A percentile compares a stretch with the other conserved stretches of the same genome.
These are phyloP conservation scores for Laetiporus sulphureus DNA, from an alignment of 1,284 basidiomycete genomes.

Conservation along the genomic window DNA sequence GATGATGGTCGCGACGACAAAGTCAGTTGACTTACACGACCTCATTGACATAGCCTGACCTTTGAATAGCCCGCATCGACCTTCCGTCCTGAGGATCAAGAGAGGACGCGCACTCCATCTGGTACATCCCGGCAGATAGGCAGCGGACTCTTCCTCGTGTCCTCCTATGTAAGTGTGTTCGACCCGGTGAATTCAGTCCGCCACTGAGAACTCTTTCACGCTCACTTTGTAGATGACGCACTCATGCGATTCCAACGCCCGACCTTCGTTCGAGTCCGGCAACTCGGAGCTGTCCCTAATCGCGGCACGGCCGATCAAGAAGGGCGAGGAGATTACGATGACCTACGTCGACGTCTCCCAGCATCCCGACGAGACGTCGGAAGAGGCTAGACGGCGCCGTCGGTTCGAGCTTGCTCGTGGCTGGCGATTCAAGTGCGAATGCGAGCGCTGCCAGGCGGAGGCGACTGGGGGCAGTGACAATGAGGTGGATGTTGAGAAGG, in stretches of 20 bases:
- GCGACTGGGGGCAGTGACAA: conserved; percentile 28
- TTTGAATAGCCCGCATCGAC: conserved; percentile 39
- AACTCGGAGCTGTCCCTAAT: conserved; percentile 61
- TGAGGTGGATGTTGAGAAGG: conserved; percentile 35
- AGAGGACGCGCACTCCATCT: conserved; percentile 65
- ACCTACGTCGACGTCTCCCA: conserved; percentile 65
- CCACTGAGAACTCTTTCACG: too few species aligned
- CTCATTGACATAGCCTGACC: neutral
- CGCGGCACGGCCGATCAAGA: conserved; percentile 55
- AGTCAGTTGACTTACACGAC: conserved; percentile 32
- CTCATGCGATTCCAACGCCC: conserved; percentile 62
- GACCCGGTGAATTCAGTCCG: neutral
- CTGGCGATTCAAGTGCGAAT: conserved; percentile 73
- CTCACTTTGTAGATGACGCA: conserved; percentile 52
- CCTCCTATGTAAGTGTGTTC: conserved; percentile 59
- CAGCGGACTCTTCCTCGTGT: conserved; percentile 65
- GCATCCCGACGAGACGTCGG: conserved; percentile 42
- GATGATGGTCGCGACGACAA: conserved; percentile 61
- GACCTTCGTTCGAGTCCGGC: conserved; percentile 53
- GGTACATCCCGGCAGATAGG: conserved; percentile 72
- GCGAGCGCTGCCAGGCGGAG: conserved; percentile 57
- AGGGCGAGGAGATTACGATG: conserved; percentile 68
- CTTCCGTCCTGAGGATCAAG: conserved; percentile 56
- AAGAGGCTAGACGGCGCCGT: conserved; percentile 54
- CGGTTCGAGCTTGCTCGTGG: conserved; percentile 70